Conservation (phyloP, 225 moss, liverwort and hornwort species). For the Rhytidiadelphus loreus region DNA sequence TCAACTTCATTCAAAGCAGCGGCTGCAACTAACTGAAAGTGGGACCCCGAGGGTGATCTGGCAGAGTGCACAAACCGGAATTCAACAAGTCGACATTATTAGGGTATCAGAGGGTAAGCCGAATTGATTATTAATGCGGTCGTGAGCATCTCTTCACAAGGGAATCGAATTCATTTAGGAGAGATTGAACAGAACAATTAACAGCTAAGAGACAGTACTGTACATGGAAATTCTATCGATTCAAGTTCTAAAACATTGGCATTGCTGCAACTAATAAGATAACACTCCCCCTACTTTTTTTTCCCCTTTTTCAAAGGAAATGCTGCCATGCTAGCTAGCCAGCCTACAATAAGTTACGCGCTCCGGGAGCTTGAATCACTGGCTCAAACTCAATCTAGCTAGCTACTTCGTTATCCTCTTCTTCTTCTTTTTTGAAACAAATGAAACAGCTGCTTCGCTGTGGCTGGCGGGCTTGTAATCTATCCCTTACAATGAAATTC, state of each 20-base stretch:
- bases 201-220: not conserved
- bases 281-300: not conserved
- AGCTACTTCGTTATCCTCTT: not conserved
- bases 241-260: not conserved
- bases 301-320: too few relatives aligned
- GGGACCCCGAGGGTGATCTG: not conserved
- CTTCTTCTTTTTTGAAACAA: too few relatives aligned
- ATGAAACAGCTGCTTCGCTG: not conserved
- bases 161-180: not conserved
- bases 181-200: not conserved
- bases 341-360: not conserved
- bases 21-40: not conserved
- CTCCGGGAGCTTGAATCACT: not conserved
- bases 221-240: not conserved
- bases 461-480: too few relatives aligned
- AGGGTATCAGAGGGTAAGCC: not conserved
- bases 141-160: not conserved
- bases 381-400: not conserved
- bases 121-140: not conserved
- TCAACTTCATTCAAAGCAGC: not conserved
- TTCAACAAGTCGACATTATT: not conserved
- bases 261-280: too few relatives aligned
- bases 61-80: not conserved
- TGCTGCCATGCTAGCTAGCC: not conserved
- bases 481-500: too few relatives aligned